phyloP scores from a whole-genome alignment of 257 asterid species.

The Penstemon newberryi region DNA sequence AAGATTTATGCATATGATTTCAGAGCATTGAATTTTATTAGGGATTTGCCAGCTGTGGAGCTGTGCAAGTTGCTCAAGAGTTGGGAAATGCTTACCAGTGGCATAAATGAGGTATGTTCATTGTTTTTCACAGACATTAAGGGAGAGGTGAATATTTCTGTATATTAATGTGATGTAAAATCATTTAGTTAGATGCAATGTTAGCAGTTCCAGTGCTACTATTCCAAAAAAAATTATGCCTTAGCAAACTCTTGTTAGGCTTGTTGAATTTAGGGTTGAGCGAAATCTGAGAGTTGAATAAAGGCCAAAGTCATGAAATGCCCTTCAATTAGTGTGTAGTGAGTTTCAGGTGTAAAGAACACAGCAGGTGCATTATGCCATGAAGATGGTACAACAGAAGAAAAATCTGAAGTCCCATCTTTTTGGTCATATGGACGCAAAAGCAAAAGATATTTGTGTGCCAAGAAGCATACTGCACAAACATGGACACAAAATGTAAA shows the following conservation, averaged over 20 bases:
- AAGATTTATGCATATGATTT: slow-evolving; percentile 2
- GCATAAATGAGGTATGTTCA: slow-evolving; percentile 53
- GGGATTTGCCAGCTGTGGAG: slow-evolving; percentile 66
- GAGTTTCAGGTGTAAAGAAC: too few species aligned
- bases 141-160: slow-evolving; percentile 14
- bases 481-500: too few species aligned
- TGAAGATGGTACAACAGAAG: too few species aligned
- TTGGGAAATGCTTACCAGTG: slow-evolving; percentile 69
- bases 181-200: not conserved
- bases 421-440: too few species aligned
- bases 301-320: too few species aligned
- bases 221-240: not conserved
- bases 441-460: too few species aligned
- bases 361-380: too few species aligned
- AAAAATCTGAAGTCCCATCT: too few species aligned
- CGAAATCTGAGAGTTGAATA: too few species aligned
- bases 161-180: not conserved
- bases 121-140: slow-evolving; percentile 21
- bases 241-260: not conserved
- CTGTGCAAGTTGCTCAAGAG: slow-evolving; percentile 57
- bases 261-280: too few species aligned
- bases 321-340: too few species aligned
- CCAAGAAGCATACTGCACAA: too few species aligned
- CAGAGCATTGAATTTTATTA: slow-evolving; percentile 24
- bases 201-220: slow-evolving; percentile 16